Evolutionary conservation across 495 filamentous ascomycete genomes (phyloP).

Genomic region (Venustampulla echinocandica): DNA sequence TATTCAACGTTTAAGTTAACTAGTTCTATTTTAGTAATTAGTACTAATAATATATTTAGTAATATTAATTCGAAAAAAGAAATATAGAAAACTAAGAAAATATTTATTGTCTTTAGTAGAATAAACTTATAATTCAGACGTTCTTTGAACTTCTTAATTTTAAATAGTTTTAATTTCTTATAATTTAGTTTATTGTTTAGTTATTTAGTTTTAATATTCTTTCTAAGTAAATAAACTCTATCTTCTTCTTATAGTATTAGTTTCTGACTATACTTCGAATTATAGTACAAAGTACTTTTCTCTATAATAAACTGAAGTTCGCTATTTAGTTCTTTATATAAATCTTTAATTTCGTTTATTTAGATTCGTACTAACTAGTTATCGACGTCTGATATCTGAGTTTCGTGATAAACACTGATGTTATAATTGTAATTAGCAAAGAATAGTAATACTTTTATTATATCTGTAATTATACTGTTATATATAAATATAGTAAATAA

Average conservation of each 20-base stretch:
- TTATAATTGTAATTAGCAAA: conserved; percentile 6
- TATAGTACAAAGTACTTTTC: conserved; percentile 13
- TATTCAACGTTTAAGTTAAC: conserved; percentile 2
- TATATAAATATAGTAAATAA: conserved; percentile 1
- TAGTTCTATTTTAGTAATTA: conserved; percentile 4
- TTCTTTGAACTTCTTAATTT: conserved; percentile 5
- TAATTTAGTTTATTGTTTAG: conserved; percentile 23
- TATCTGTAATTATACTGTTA: background rate
- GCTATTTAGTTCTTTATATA: conserved; percentile 13
- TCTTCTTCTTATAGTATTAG: conserved; percentile 19
- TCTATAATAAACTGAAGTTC: conserved; percentile 17
- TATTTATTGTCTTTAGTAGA: conserved; percentile 8
- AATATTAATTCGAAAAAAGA: conserved; percentile 2
- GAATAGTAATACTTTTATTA: conserved; percentile 4
- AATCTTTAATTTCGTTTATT: conserved; percentile 10
- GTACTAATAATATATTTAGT: conserved; percentile 4
- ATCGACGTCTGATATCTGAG: background rate
- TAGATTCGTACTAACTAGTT: conserved; percentile 1
- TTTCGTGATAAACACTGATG: conserved; percentile 6
- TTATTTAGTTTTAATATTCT: conserved; percentile 23
- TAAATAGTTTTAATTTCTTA: conserved; percentile 17
- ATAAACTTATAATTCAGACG: conserved; percentile 6
- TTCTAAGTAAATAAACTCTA: conserved; percentile 25
- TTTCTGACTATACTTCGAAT: conserved; percentile 13
- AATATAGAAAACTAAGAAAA: conserved; percentile 6